Percentiles rank a stretch among this genome's conserved stretches.
phyloP scores from a whole-genome alignment of 2,329 filamentous ascomycete genomes.

The Fusarium sp. region DNA sequence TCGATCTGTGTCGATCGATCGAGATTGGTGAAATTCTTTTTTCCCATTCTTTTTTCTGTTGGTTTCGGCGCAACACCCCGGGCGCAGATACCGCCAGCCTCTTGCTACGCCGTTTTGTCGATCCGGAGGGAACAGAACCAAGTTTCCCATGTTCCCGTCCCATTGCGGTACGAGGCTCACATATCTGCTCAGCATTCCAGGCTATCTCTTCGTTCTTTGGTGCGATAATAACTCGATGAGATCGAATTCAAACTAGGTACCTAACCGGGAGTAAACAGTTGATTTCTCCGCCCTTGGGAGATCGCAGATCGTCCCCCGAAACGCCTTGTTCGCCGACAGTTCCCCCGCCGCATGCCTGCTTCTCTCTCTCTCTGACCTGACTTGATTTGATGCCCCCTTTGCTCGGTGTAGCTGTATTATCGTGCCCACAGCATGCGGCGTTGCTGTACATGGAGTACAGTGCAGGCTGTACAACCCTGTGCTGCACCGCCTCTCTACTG shows the following conservation, averaged over 20 bases:
- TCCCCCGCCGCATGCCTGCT: constrained; percentile 13
- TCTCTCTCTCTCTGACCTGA: not conserved
- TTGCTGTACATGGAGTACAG: not conserved
- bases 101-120: not conserved
- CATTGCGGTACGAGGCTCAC: not conserved
- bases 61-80: constrained; percentile 8
- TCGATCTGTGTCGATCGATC: constrained; percentile 38
- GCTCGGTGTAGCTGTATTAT: constrained; percentile 11
- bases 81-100: not conserved
- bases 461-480: not conserved
- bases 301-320: constrained; percentile 22
- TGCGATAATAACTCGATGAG: constrained; percentile 8
- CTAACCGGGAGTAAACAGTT: constrained; percentile 5
- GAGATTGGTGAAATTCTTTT: constrained; percentile 31
- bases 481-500: constrained; percentile 4
- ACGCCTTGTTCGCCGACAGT: constrained; percentile 38
- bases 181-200: not conserved
- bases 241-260: constrained; percentile 11
- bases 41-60: not conserved
- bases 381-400: not conserved
- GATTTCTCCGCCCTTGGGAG: constrained; percentile 8
- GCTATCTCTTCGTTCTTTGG: not conserved
- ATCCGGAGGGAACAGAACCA: constrained; percentile 3
- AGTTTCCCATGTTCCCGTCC: constrained; percentile 7
- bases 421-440: not conserved